Evolutionary conservation across 441 rosid genomes (phyloP).

Genomic region (Melianthus villosus): DNA sequence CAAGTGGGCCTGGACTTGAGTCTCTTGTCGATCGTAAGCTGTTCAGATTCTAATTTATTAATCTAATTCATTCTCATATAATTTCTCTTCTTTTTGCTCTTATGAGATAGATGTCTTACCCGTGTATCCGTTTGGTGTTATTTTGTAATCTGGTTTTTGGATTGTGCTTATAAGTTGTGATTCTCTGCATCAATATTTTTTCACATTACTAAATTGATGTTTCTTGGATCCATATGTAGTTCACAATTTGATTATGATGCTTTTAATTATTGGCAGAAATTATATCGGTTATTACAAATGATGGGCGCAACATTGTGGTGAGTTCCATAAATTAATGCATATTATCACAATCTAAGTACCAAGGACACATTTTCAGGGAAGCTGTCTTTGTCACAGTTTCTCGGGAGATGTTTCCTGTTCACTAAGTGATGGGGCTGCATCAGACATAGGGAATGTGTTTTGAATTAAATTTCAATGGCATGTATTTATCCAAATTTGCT

Average conservation of each 20-base stretch:
- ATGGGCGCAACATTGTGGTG: constrained; percentile 90
- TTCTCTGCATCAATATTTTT: neutral
- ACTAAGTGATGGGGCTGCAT: too few relatives aligned
- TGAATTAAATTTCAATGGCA: too few relatives aligned
- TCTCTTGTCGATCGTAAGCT: constrained; percentile 64
- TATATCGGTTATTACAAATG: constrained; percentile 69
- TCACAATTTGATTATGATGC: neutral
- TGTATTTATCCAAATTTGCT: too few relatives aligned
- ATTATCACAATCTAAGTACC: too few relatives aligned
- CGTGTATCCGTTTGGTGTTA: too few relatives aligned
- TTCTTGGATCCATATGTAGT: neutral
- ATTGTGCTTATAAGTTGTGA: neutral
- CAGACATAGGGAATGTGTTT: too few relatives aligned
- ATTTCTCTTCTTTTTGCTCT: too few relatives aligned
- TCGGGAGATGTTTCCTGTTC: too few relatives aligned
- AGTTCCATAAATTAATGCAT: constrained; percentile 1
- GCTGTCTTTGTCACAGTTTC: too few relatives aligned
- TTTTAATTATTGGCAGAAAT: constrained; percentile 28
- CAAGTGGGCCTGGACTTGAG: constrained; percentile 59
- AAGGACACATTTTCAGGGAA: too few relatives aligned
- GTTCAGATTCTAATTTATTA: neutral
- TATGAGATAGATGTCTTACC: too few relatives aligned
- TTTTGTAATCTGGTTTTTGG: neutral
- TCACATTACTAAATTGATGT: neutral
- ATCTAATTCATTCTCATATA: too few relatives aligned